Evolutionary conservation across 305 asterid genomes (phyloP), one percentile per base, ranked within the genome.

Genomic region (Fraxinus dipetala): DNA sequence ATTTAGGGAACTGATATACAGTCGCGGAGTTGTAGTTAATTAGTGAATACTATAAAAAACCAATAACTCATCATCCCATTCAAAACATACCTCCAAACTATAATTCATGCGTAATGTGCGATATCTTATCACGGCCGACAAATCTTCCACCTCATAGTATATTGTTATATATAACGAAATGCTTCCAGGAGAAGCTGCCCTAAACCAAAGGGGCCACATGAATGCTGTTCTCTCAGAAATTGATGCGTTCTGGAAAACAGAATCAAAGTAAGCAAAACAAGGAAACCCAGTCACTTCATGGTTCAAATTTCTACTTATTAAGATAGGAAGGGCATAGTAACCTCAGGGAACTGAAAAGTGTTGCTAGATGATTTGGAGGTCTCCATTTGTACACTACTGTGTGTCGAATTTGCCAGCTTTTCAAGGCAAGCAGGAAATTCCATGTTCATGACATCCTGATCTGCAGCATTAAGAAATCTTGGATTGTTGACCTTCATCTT

Each of bases 181-280:
- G 82, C 91, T 93, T 86, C 99, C 99, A 35, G 96, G 85, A 81
- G 87, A 90, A 78, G 99, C 98, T 73, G 98, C 99, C 85, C 99
- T 90, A 89, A 96, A 90, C 98, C 97, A 96, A 70, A 96, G 96
- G 82, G 98, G 98, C 97, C 97, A 94, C 83, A 78, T 85, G 81
- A 92, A 73, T 5, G 97, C 95, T 59, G 85, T 70, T 86, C 90
- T 93, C 89, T 88, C 88, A 20, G 85, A 83, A 87, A 90, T 86
- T 82, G 90, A 73, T 43, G 88, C 81, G 54, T 84, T 87, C 99
- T 96, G 86, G 78, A 86, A 81, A 85, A 87, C 61, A 81, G 78
- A 83, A 81, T 34, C 59, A 78, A 5, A 70, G 76, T 16, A 61
- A 79, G 77, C 67, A 79, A 77, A 30, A 61, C 35, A 81, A 81